Evolutionary conservation across 2,329 filamentous ascomycete genomes (phyloP), one percentile per base, ranked within the genome.

Genomic region (Cladophialophora psammophila): DNA sequence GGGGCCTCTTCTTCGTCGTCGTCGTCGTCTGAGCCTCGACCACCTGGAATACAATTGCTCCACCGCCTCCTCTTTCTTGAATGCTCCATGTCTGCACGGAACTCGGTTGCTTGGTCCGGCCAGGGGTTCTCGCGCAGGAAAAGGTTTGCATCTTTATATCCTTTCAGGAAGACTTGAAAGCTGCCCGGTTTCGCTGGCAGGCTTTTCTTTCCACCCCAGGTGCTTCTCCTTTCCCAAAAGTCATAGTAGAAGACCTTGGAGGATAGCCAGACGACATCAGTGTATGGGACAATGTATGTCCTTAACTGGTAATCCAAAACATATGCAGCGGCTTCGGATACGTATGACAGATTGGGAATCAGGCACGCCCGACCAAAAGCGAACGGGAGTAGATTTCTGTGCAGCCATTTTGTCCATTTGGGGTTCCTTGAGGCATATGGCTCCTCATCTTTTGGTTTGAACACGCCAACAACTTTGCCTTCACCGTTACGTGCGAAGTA

Each of bases 391-490:
- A 99, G 78, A 78, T 99, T 99, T 71, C 95, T 87, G 79, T 99
- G 95, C 82, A 99, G 94, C 95, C 95, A 99, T 80, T 99, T 99
- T 74, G 96, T 98, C 94, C 94, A 98, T 78, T 99, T 99, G 5
- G 95, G 95, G 76, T 99, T 99, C 73, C 93, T 91, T 36, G 92
- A 95, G 1, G 95, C 95, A 76, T 97, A 99, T 0, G 95, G 95
- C 79, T 99, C 96, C 81, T 99, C 95, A 74, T 99, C 95, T 80
- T 99, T 99, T 50, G 95, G 95, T 79, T 99, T 99, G 82, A 99
- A 99, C 4, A 99, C 95, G 40, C 94, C 95, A 3, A 99, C 93
- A 15, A 97, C 92, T 81, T 96, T 97, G 60, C 95, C 95, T 64
- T 94, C 90, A 0, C 87, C 87, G 74, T 97, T 96, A 66, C 94